Base-by-base conservation (phyloP, 768 basidiomycete genomes). In the Kwoniella dendrophila region DNA sequence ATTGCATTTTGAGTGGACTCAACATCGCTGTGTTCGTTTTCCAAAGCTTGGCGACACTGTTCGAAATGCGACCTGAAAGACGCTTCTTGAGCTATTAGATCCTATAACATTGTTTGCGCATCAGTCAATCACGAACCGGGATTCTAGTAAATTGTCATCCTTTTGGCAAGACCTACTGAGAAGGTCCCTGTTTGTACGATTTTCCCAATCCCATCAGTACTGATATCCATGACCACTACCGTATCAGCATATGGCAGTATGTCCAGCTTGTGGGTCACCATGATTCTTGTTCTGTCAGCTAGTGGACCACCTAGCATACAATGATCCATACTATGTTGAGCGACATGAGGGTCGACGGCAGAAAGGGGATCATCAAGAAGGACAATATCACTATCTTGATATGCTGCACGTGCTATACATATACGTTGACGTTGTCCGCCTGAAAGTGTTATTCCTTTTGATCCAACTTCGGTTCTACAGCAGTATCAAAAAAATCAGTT, bases 281-380 rank as follows among this genome's bases (percentile, higher is more conserved):
- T 80, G 16, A 88, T 80, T 6, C 87, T 79, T 0, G 87, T 88
- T 50, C 84, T 82, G 51, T 80, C 71, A 1, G 85, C 84, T 0
- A 86, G 83, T 3, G 71, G 61, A 4, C 71, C 75, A 0, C 24
- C 11, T 1, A 79, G 63, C 7, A 89, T 73, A 66, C 87, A 88
- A 38, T 87, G 79, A 7, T 88, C 84, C 2, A 89, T 63, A 47
- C 89, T 84, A 29, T 82, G 82, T 67, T 86, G 86, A 5, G 87
- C 87, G 3, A 90, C 90, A 67, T 88, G 85, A 0, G 89, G 85
- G 66, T 91, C 90, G 7, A 91, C 87, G 0, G 90, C 90, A 29
- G 86, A 86, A 6, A 96, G 82, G 2, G 79, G 78, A 50, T 79
- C 78, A 54, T 79, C 79, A 10, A 80, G 68, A 10, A 80, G 63